Conservation (phyloP, 176 grass and related monocot species). For the Eragrostis curvula region DNA sequence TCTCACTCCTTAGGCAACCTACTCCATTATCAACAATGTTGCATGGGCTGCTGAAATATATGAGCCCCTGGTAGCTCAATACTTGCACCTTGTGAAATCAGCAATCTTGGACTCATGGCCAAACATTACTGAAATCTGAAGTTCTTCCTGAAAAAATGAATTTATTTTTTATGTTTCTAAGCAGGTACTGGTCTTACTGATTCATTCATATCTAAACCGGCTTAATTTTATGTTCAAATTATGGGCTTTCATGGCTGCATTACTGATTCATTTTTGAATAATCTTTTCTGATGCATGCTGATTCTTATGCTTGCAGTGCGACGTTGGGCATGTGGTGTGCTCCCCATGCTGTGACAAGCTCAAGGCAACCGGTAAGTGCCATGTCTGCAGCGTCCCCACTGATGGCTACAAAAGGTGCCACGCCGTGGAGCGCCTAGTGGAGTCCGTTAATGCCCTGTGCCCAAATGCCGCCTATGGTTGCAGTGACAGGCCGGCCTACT, state of each 20-base stretch:
- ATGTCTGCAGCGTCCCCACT: neutral
- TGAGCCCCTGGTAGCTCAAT: no score
- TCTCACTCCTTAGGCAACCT: no score
- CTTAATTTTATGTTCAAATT: neutral
- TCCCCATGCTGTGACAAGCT: constrained; percentile 12
- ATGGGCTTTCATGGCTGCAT: neutral
- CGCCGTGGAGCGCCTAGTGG: constrained; percentile 1
- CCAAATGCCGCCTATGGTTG: neutral
- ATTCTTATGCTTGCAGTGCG: constrained; percentile 9
- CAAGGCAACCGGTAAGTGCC: neutral
- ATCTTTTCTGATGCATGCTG: neutral
- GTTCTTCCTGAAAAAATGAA: no score
- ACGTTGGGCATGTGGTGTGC: constrained; percentile 30
- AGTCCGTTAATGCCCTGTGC: neutral
- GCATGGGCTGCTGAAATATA: no score
- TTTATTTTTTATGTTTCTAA: no score
- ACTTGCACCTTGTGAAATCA: no score
- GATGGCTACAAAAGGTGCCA: neutral
- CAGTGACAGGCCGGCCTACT: neutral
- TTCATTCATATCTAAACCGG: no score
- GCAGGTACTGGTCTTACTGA: neutral
- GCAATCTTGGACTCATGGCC: no score
- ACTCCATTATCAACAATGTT: no score
- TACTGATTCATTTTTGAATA: neutral
- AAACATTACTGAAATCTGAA: no score